Evolutionary conservation across 768 basidiomycete species (phyloP).

Genomic region (Leccinellum luteum): DNA sequence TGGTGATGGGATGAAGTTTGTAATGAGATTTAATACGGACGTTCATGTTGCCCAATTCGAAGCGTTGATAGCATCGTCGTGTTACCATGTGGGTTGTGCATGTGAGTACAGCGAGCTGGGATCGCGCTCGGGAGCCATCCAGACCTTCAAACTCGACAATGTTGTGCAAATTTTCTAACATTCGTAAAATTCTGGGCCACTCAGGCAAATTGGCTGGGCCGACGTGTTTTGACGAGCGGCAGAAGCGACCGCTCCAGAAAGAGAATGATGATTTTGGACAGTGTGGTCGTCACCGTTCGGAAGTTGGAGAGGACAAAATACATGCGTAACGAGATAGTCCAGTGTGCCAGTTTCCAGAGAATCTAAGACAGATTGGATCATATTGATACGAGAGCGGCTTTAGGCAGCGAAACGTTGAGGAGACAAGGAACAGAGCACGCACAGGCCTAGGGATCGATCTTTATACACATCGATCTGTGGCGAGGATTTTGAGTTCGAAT

Average conservation of each 20-base stretch:
- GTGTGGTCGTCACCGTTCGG: conserved; percentile 31
- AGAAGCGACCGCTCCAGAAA: no score
- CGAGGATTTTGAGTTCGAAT: not conserved
- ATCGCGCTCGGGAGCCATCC: no score
- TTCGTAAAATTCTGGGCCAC: no score
- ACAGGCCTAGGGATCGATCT: not conserved
- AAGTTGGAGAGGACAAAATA: conserved; percentile 36
- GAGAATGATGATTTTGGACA: conserved; percentile 23
- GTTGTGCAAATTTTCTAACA: no score
- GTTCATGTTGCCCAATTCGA: no score
- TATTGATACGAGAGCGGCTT: not conserved
- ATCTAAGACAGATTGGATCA: not conserved
- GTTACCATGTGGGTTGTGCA: not conserved
- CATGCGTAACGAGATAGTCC: conserved; percentile 36
- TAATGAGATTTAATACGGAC: no score
- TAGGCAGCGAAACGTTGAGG: not conserved
- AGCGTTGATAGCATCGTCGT: no score
- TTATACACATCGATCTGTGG: not conserved
- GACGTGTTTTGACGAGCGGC: no score
- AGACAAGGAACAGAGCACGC: not conserved
- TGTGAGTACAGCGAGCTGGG: no score
- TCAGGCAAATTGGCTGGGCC: no score
- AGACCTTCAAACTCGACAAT: no score
- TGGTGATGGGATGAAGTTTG: no score
- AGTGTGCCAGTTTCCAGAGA: not conserved